Evolutionary conservation across 176 grass and related monocot genomes (phyloP).

Genomic region (Dactylis glomerata): DNA sequence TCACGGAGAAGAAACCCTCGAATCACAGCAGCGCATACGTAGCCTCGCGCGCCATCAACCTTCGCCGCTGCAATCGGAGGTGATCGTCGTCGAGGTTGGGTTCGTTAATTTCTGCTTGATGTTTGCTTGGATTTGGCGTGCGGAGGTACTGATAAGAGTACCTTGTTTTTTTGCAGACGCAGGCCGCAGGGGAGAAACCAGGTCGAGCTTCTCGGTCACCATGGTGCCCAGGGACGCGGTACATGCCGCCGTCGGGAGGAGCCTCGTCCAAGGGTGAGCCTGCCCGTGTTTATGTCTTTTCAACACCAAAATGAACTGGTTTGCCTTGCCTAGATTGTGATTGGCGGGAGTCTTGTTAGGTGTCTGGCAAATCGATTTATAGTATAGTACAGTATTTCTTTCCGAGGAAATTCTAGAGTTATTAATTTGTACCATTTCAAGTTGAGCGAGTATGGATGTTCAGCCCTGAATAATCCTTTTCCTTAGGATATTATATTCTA

Average conservation of each 20-base stretch:
- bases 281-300: not conserved
- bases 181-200: not conserved
- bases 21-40: not conserved
- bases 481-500: not conserved
- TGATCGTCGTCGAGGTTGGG: not conserved
- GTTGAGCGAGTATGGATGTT: not conserved
- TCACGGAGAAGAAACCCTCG: not conserved
- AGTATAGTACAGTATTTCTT: not conserved
- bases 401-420: not conserved
- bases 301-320: not conserved
- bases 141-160: not conserved
- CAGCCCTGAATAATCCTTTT: not conserved
- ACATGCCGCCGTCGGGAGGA: not conserved
- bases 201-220: not conserved
- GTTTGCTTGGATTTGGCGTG: not conserved
- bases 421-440: not conserved
- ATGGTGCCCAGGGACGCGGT: slow-evolving; percentile 48
- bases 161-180: not conserved
- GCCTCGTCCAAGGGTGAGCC: slow-evolving; percentile 27
- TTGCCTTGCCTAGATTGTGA: not conserved
- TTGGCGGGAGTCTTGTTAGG: not conserved
- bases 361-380: not conserved
- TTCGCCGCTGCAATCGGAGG: not conserved
- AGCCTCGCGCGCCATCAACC: not conserved
- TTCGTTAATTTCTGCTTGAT: not conserved